phyloP scores from a whole-genome alignment of 192 early-diverging fungal species.

The Backusella tuberculispora region DNA sequence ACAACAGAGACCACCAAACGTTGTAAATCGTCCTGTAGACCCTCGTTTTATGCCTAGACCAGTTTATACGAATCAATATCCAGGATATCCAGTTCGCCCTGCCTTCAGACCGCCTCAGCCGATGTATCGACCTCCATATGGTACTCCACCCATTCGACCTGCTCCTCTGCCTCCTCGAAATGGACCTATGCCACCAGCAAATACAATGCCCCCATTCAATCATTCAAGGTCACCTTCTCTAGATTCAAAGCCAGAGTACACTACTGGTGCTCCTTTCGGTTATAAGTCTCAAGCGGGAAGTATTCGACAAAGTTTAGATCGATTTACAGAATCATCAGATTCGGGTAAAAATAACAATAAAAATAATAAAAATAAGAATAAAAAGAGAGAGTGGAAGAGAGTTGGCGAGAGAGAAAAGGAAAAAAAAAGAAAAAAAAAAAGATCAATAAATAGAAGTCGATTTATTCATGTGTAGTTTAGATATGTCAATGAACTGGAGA shows the following conservation, averaged over 20 bases:
- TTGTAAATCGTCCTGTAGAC: neutral
- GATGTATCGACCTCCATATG: neutral
- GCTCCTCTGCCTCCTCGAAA: conserved; percentile 25
- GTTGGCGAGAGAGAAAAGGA: neutral
- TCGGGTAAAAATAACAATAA: conserved; percentile 12
- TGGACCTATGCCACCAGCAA: neutral
- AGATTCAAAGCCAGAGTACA: conserved; percentile 7
- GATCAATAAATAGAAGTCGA: neutral
- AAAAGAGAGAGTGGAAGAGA: neutral
- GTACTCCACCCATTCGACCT: conserved; percentile 10
- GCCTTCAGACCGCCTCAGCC: conserved; percentile 9
- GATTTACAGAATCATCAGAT: neutral
- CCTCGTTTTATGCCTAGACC: neutral
- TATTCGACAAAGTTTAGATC: conserved; percentile 14
- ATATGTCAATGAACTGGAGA: neutral
- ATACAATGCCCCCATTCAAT: neutral
- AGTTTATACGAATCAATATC: neutral
- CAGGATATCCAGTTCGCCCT: neutral
- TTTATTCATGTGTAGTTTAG: conserved; percentile 9
- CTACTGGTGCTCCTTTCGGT: neutral
- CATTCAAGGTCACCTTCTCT: conserved; percentile 2
- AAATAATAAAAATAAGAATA: neutral
- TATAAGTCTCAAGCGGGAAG: conserved; percentile 8
- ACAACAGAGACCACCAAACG: neutral
- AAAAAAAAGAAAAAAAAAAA: neutral